phyloP scores from a whole-genome alignment of 2,329 filamentous ascomycete species.

The Lojkania enalia region DNA sequence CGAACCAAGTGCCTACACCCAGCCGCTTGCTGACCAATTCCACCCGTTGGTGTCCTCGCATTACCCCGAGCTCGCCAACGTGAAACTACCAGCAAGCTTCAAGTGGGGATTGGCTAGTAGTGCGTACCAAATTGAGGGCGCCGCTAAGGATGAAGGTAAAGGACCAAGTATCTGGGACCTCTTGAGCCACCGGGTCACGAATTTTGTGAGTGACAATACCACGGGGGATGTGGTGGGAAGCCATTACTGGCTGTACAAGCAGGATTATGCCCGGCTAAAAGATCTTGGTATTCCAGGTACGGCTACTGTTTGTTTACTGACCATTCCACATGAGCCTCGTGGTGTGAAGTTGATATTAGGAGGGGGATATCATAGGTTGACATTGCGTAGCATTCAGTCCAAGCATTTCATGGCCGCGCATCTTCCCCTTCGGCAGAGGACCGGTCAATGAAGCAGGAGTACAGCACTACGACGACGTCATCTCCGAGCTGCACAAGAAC shows the following conservation, averaged over 20 bases:
- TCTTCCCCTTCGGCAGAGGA: constrained; percentile 45
- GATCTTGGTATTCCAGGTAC: constrained; percentile 32
- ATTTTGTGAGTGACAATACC: constrained; percentile 46
- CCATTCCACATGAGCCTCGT: neutral
- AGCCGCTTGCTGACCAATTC: constrained; percentile 42
- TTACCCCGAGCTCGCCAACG: constrained; percentile 33
- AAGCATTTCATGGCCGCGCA: constrained; percentile 45
- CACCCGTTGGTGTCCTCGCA: constrained; percentile 49
- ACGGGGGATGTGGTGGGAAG: constrained; percentile 48
- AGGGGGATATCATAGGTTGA: constrained; percentile 2
- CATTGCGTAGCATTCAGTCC: constrained; percentile 32
- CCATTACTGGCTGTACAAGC: constrained; percentile 50
- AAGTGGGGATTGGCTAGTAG: constrained; percentile 48
- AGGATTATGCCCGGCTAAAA: constrained; percentile 47
- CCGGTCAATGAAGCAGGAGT: constrained; percentile 43
- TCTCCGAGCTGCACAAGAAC: constrained; percentile 39
- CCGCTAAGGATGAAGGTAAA: constrained; percentile 48
- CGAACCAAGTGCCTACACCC: constrained; percentile 46
- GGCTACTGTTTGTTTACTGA: no score
- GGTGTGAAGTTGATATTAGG: no score
- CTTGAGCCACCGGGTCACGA: constrained; percentile 46
- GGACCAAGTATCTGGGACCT: constrained; percentile 51
- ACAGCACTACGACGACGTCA: constrained; percentile 47
- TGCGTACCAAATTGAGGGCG: constrained; percentile 51
- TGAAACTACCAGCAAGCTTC: constrained; percentile 49